These are phyloP conservation scores for Petunia axillaris DNA, from an alignment of 257 asterid genomes.

Conservation along the genomic window DNA sequence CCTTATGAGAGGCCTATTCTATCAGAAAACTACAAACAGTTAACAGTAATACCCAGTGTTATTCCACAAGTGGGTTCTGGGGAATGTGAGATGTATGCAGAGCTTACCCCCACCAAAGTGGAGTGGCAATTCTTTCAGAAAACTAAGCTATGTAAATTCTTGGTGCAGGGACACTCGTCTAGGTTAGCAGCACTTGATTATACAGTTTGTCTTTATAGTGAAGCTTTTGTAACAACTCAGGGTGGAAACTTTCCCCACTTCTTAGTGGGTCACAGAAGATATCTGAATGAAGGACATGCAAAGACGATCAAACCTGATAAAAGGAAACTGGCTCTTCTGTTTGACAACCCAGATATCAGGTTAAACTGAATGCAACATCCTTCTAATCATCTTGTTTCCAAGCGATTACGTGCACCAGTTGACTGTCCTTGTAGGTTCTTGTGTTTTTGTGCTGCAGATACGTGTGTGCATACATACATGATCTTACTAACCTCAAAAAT, in stretches of 20 bases:
- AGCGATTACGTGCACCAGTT: not conserved
- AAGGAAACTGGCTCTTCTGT: conserved; percentile 81
- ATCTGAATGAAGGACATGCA: conserved; percentile 84
- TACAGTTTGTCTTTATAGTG: conserved; percentile 96
- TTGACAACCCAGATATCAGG: conserved; percentile 82
- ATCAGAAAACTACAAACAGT: not conserved
- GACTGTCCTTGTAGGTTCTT: conserved; percentile 22
- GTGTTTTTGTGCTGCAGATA: not conserved
- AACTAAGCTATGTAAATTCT: conserved; percentile 19
- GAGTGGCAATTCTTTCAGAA: not conserved
- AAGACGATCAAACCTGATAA: conserved; percentile 91
- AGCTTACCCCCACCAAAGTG: too few relatives aligned
- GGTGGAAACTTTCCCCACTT: conserved; percentile 99
- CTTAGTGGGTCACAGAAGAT: conserved; percentile 96
- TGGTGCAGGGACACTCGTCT: conserved; percentile 85
- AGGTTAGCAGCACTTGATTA: conserved; percentile 97
- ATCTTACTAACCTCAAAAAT: not conserved
- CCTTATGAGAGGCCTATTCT: not conserved
- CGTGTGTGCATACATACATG: not conserved
- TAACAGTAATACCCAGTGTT: too few relatives aligned
- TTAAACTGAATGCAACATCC: conserved; percentile 30
- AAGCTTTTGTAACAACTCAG: conserved; percentile 90
- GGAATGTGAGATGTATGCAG: too few relatives aligned
- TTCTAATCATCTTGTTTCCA: not conserved
- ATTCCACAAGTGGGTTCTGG: too few relatives aligned